Evolutionary conservation across 2,329 filamentous ascomycete species (phyloP).

Genomic region (Fusarium dlaminii): DNA sequence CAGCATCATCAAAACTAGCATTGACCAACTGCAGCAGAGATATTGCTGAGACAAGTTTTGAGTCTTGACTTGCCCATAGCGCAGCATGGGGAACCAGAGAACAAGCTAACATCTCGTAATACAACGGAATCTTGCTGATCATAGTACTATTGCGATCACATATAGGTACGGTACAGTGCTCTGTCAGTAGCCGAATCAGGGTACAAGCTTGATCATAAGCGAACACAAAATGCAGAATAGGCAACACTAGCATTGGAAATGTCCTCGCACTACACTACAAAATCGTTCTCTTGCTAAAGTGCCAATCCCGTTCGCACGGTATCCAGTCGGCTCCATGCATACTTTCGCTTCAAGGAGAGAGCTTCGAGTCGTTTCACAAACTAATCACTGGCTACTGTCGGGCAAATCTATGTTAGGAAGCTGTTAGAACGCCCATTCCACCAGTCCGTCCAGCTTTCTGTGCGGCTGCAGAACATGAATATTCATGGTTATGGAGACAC

Average conservation of each 20-base stretch:
- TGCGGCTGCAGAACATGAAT: background rate
- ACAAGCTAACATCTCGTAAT: constrained; percentile 18
- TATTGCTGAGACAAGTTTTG: constrained; percentile 12
- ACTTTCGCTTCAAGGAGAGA: background rate
- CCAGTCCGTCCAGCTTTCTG: background rate
- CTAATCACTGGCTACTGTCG: background rate
- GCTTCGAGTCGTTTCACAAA: constrained; percentile 1
- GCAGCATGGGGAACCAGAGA: constrained; percentile 13
- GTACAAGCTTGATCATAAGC: constrained; percentile 14
- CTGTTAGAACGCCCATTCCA: background rate
- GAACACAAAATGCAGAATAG: constrained; percentile 1
- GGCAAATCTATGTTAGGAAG: background rate
- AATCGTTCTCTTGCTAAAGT: background rate
- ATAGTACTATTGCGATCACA: constrained; percentile 17
- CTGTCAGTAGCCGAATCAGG: constrained; percentile 24
- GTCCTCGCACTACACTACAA: background rate
- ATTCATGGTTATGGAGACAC: background rate
- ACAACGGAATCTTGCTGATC: constrained; percentile 22
- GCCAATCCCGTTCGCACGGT: constrained; percentile 27
- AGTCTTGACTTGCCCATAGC: constrained; percentile 13
- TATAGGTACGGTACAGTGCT: background rate
- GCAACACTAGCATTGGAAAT: background rate
- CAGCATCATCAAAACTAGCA: background rate
- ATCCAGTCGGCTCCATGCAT: constrained; percentile 30
- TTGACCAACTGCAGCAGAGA: background rate